Evolutionary conservation across 208 protist genomes (phyloP), one percentile per base, ranked within the genome.

Genomic region (Angomonas ambiguus): DNA sequence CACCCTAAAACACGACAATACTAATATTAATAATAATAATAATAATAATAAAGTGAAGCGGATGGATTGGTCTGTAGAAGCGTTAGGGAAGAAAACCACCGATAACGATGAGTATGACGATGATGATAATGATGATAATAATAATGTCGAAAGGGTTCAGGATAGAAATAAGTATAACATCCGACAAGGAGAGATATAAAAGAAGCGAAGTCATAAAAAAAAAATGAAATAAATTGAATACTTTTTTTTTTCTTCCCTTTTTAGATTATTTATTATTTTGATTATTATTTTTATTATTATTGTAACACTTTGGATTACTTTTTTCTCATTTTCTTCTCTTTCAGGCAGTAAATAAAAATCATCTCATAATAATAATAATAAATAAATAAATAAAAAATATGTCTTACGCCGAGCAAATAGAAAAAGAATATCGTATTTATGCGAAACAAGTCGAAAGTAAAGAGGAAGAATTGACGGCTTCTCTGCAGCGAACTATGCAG

Each of bases 401-500:
- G 18, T 30, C 80, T 38, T 45, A 56, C n/a, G 8, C 10, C 6
- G n/a, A 18, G 18, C 49, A 56, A 56, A 24, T 56, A 24, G 49
- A 56, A 56, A 27, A 27, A 56, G 24, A 56, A 56, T 22, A 56
- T 27, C 16, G 25, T 22, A 56, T 30, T 22, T 56, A 13, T 22
- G 49, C 6, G 25, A 56, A 56, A 30, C 13, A 56, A 30, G 8
- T 30, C 27, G 5, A 27, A 56, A 24, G 34, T 5, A 41, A 51
- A 28, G 73, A 82, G 28, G 51, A 49, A 3, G 16, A 35, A 22
- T 35, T 57, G 10, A 10, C 65, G 16, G 34, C 57, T n/a, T 75
- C 81, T 2, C 62, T 91, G 10, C 60, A 86, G 63, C 72, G 53
- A 27, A 86, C 80, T 24, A 60, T 83, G 28, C 27, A 72, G 24